A percentile compares a stretch with the other conserved stretches of the same genome.
These are phyloP conservation scores for Trametes villosa DNA, from an alignment of 768 basidiomycete genomes.

Conservation along the genomic window DNA sequence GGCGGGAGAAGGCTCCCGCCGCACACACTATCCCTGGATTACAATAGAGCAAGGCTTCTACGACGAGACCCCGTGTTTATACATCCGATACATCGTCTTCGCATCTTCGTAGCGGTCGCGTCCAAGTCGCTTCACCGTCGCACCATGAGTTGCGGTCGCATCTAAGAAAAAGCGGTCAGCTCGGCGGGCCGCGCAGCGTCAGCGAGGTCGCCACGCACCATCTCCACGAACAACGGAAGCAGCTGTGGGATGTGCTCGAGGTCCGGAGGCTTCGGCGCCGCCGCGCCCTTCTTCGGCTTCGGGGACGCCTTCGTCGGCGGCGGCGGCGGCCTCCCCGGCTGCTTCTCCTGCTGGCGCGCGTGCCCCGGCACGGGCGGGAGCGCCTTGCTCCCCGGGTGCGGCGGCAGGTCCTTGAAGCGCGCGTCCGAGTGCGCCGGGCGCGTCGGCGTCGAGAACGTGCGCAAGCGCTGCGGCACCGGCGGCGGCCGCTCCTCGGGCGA, in stretches of 20 bases:
- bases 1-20: neutral
- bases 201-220: conserved; percentile 60
- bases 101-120: neutral
- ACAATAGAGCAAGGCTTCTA: conserved; percentile 17
- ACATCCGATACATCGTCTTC: neutral
- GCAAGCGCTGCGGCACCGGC: conserved; percentile 4
- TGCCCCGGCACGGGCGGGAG: conserved; percentile 47
- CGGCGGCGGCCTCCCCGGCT: neutral
- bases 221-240: conserved; percentile 88
- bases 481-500: conserved; percentile 11
- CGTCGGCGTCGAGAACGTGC: conserved; percentile 7
- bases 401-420: conserved; percentile 22
- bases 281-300: conserved; percentile 46
- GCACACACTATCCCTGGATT: conserved; percentile 11
- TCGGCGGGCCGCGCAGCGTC: neutral
- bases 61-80: neutral
- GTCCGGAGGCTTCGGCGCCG: conserved; percentile 70
- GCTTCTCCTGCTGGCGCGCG: conserved; percentile 9
- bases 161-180: conserved; percentile 28
- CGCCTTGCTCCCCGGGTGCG: conserved; percentile 44
- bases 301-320: conserved; percentile 22
- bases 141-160: conserved; percentile 45
- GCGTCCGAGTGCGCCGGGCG: conserved; percentile 6
- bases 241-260: conserved; percentile 78
- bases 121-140: conserved; percentile 17